Conservation (phyloP, 768 basidiomycete genomes). For the Auricularia auricula-judae region DNA sequence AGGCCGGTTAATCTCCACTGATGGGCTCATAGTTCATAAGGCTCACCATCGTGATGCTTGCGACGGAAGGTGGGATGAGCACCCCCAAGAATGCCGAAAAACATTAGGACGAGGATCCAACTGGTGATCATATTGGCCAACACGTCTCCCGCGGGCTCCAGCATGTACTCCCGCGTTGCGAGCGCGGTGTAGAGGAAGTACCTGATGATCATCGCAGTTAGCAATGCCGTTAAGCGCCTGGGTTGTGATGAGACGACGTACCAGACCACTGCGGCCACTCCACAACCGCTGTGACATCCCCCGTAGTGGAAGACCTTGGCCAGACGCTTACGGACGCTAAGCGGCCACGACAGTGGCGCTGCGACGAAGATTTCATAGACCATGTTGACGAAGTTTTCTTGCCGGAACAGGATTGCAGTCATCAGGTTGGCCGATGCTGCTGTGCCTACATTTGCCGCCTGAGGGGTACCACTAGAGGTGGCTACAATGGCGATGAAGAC, state of each 20-base stretch:
- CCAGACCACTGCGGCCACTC: slow-evolving; percentile 9
- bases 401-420: background rate
- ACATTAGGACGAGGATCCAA: background rate
- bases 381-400: slow-evolving; percentile 1
- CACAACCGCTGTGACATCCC: slow-evolving; percentile 3
- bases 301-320: slow-evolving; percentile 2
- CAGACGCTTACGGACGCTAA: background rate
- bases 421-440: slow-evolving; percentile 1
- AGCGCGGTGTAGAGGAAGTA: slow-evolving; percentile 9
- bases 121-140: background rate
- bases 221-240: too few relatives aligned
- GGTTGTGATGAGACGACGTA: too few relatives aligned
- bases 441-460: background rate
- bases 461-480: background rate
- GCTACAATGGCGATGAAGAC: background rate
- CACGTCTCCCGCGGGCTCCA: background rate
- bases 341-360: background rate
- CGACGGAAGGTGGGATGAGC: background rate
- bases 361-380: background rate
- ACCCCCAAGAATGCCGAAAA: background rate
- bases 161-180: background rate
- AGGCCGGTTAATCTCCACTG: too few relatives aligned
- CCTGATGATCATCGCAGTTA: too few relatives aligned
- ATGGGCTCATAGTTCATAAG: too few relatives aligned
- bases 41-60: background rate